Evolutionary conservation across 495 filamentous ascomycete genomes (phyloP), one percentile per base, ranked within the genome.

Genomic region (Penicillium egyptiacum): DNA sequence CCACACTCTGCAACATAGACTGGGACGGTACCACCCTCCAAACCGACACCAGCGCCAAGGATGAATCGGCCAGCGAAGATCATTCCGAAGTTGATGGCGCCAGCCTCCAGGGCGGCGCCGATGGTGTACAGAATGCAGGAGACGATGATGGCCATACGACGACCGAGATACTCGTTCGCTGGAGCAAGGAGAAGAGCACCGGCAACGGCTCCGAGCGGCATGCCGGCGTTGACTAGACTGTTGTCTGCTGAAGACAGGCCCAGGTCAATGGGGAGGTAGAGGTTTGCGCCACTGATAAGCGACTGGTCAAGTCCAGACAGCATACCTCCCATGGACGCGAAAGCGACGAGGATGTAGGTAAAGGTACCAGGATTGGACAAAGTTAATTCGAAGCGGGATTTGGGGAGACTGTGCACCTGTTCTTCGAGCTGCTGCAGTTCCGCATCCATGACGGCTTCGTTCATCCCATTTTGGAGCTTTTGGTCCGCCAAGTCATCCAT

Each of bases 291-390:
- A 45, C 70, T 76, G 62, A 86, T 86, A 30, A 84, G 66, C 26
- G 78, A 83, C 67, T 85, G 83, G 62, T 86, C 84, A 10, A 86
- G 70, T 62, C 83, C 84, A 11, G 81, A 85, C 2, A 86, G 76
- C 31, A 86, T 56, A 63, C 83, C 84, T 54, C 82, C 82, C 78
- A 85, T 81, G 3, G 79, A 83, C 26, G 83, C 84, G 60, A 86
- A 86, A 28, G 73, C 81, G n/a, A 85, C 83, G 10, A 86, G 75
- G 14, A 86, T 62, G 64, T 75, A 85, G 33, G 82, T 85, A 60
- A 84, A 86, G 43, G 66, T 39, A 35, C 66, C 69, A 0, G 78
- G 78, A 58, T 75, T 76, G 39, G 66, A 56, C 30, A 73, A 45
- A 2, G 58, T 67, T 22, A 75, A 42, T 20, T 71, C 63, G 25